Evolutionary conservation across 2,329 filamentous ascomycete species (phyloP).

Genomic region (Xylariaceae sp.): DNA sequence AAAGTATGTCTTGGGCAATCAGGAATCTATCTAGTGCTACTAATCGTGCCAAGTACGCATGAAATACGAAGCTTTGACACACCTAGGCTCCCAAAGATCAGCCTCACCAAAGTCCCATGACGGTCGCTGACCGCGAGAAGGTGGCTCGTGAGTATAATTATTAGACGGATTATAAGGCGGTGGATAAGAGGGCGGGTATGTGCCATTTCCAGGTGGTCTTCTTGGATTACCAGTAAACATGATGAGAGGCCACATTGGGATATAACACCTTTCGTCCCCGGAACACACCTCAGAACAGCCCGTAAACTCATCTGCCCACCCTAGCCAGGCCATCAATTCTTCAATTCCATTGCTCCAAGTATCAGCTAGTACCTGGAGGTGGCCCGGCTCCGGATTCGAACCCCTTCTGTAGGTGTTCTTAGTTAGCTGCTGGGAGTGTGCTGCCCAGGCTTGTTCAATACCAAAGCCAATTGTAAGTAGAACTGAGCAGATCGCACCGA

Average conservation of each 20-base stretch:
- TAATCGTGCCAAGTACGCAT: background rate
- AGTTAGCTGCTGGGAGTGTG: constrained; percentile 17
- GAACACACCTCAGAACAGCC: constrained; percentile 49
- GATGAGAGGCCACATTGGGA: constrained; percentile 57
- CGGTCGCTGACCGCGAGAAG: constrained; percentile 27
- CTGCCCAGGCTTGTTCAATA: constrained; percentile 47
- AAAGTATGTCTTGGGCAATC: too few species aligned
- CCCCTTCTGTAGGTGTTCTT: background rate
- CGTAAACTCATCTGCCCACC: constrained; percentile 55
- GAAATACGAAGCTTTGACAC: constrained; percentile 17
- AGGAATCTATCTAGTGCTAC: background rate
- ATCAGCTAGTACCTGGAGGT: constrained; percentile 8
- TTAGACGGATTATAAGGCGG: background rate
- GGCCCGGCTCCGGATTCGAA: background rate
- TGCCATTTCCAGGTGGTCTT: constrained; percentile 24
- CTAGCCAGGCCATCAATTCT: constrained; percentile 55
- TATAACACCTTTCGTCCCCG: constrained; percentile 53
- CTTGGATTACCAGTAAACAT: constrained; percentile 14
- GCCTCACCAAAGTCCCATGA: constrained; percentile 29
- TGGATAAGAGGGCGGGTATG: constrained; percentile 11
- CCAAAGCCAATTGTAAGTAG: constrained; percentile 50
- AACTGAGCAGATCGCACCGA: constrained; percentile 48
- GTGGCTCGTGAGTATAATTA: background rate
- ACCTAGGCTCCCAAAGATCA: constrained; percentile 40
- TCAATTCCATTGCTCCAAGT: constrained; percentile 45